Conservation (phyloP, 2,329 filamentous ascomycete species). For the Emmonsiellopsis sp. region DNA sequence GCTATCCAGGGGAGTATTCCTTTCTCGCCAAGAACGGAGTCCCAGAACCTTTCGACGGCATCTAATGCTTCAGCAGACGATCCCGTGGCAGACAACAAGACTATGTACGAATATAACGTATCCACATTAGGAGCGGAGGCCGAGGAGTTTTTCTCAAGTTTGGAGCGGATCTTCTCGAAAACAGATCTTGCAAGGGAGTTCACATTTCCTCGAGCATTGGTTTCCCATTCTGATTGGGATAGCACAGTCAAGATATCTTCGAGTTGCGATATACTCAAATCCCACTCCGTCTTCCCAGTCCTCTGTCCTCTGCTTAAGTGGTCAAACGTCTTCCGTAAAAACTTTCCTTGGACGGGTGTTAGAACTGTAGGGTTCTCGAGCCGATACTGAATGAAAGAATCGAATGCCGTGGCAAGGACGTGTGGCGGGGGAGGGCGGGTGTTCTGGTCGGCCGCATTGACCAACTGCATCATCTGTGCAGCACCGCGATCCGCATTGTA, state of each 20-base stretch:
- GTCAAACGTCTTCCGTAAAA: slow-evolving; percentile 49
- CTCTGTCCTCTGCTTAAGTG: slow-evolving; percentile 37
- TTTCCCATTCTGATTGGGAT: slow-evolving; percentile 24
- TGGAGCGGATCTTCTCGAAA: slow-evolving; percentile 21
- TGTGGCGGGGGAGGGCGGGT: slow-evolving; percentile 53
- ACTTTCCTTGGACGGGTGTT: slow-evolving; percentile 58
- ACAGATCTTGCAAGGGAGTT: slow-evolving; percentile 32
- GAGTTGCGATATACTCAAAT: slow-evolving; percentile 11
- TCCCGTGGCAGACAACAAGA: slow-evolving; percentile 45
- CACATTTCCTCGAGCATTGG: slow-evolving; percentile 27
- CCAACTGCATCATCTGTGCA: slow-evolving; percentile 59
- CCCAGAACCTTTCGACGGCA: slow-evolving; percentile 34
- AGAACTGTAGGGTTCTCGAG: slow-evolving; percentile 39
- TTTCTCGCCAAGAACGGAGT: slow-evolving; percentile 18
- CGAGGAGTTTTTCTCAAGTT: background rate
- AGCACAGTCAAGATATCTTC: slow-evolving; percentile 32
- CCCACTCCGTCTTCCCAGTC: slow-evolving; percentile 5
- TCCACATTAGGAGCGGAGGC: slow-evolving; percentile 14
- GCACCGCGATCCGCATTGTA: slow-evolving; percentile 41
- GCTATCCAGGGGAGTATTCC: slow-evolving; percentile 35
- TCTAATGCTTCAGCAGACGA: slow-evolving; percentile 45
- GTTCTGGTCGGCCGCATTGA: slow-evolving; percentile 52
- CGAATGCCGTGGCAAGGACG: slow-evolving; percentile 58
- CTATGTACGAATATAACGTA: slow-evolving; percentile 39
- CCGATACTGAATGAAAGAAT: slow-evolving; percentile 52